These are phyloP conservation scores for Nicotiana knightiana DNA, from an alignment of 257 asterid genomes.

Conservation along the genomic window DNA sequence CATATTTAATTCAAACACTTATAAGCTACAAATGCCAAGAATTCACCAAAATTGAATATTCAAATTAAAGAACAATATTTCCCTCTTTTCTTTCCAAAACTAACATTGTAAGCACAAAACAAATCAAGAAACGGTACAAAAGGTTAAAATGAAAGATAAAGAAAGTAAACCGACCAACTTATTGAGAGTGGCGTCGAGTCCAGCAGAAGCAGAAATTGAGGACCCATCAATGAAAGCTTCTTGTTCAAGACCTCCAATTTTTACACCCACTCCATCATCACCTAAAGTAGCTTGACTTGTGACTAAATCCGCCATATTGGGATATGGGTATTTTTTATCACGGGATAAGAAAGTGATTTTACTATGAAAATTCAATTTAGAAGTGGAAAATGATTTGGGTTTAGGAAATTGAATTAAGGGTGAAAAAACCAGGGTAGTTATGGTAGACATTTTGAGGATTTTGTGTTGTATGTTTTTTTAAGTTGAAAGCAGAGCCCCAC, in stretches of 20 bases:
- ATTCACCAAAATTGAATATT: too few relatives aligned
- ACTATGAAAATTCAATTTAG: not conserved
- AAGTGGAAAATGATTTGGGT: not conserved
- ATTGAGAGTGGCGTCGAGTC: constrained; percentile 13
- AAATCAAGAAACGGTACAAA: not conserved
- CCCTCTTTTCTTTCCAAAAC: not conserved
- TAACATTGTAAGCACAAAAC: not conserved
- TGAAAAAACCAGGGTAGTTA: not conserved
- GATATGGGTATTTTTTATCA: not conserved
- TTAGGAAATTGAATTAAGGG: not conserved
- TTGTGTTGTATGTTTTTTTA: not conserved
- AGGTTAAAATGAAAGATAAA: not conserved
- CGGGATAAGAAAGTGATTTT: not conserved
- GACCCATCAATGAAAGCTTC: not conserved
- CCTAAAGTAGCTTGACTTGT: not conserved
- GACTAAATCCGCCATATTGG: not conserved
- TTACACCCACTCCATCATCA: not conserved
- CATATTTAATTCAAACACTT: not conserved
- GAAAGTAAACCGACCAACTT: constrained; percentile 13
- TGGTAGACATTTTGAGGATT: not conserved
- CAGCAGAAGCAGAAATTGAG: not conserved
- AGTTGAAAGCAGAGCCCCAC: not conserved
- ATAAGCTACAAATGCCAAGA: not conserved
- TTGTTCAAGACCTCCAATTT: constrained; percentile 4
- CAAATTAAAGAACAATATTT: not conserved